Conservation (phyloP, 164 flowering plant species). For the Tetrastigma voinierianum region DNA sequence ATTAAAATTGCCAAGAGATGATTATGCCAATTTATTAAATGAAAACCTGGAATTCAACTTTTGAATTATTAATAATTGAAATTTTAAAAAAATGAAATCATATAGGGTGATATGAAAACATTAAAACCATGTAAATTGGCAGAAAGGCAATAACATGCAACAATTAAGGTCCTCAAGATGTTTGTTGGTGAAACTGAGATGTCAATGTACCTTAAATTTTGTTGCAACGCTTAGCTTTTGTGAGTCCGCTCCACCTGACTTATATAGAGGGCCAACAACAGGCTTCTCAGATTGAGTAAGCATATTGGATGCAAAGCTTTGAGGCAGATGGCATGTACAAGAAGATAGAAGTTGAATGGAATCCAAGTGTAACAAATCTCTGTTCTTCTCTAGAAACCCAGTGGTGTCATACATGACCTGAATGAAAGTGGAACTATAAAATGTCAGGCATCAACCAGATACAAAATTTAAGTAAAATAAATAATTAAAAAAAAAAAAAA, state of each 20-base stretch:
- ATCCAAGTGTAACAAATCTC: slow-evolving; percentile 86
- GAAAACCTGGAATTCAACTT: no score
- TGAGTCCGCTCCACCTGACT: slow-evolving; percentile 93
- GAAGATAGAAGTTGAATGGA: slow-evolving; percentile 86
- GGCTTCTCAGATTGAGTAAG: slow-evolving; percentile 80
- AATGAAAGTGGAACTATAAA: slow-evolving; percentile 10
- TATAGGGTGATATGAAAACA: not conserved
- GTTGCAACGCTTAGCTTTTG: slow-evolving; percentile 93
- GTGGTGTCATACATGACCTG: slow-evolving; percentile 93
- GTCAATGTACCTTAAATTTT: slow-evolving; percentile 76
- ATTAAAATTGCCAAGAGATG: no score
- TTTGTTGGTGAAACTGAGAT: no score
- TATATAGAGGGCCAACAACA: slow-evolving; percentile 67
- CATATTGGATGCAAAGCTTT: slow-evolving; percentile 83
- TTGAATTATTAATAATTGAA: no score
- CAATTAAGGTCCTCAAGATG: no score
- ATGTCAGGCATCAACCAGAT: not conserved
- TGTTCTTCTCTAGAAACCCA: slow-evolving; percentile 94
- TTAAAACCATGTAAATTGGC: not conserved
- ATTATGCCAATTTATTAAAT: no score
- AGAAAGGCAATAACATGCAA: no score
- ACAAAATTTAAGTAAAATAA: not conserved
- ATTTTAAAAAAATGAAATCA: no score
- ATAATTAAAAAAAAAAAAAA: not conserved
- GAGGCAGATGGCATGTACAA: slow-evolving; percentile 83